Conservation (phyloP, 2,329 filamentous ascomycete species). For the Apiospora koreana region DNA sequence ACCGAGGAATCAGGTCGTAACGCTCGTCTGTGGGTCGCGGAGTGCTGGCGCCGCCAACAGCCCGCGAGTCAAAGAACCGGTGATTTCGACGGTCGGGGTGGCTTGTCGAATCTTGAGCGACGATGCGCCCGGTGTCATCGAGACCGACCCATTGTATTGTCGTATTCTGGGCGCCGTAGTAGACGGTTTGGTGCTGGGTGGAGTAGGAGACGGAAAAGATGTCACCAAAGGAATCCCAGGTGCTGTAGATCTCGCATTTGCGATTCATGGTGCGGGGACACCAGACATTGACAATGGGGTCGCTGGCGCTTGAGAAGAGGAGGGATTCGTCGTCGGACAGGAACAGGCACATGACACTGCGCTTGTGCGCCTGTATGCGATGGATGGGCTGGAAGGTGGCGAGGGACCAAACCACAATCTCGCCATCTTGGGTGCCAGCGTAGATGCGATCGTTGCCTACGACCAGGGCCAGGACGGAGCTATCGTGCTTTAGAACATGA, state of each 20-base stretch:
- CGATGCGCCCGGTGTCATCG: constrained; percentile 61
- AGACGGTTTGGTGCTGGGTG: constrained; percentile 74
- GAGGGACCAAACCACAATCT: constrained; percentile 90
- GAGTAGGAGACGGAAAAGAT: constrained; percentile 96
- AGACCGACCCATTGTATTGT: constrained; percentile 91
- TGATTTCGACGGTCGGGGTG: constrained; percentile 80
- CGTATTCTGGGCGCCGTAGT: constrained; percentile 91
- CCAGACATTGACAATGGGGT: constrained; percentile 95
- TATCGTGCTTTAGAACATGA: constrained; percentile 75
- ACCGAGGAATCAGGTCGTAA: constrained; percentile 54
- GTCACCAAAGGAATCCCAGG: constrained; percentile 88
- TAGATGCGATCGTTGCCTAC: constrained; percentile 82
- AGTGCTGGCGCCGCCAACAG: constrained; percentile 78
- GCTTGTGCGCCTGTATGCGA: constrained; percentile 84
- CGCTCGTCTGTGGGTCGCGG: constrained; percentile 68
- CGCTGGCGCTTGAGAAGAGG: constrained; percentile 90
- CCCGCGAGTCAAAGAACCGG: constrained; percentile 89
- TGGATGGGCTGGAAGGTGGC: constrained; percentile 80
- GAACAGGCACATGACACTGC: constrained; percentile 84
- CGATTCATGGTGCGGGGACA: constrained; percentile 73
- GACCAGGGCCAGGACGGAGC: constrained; percentile 79
- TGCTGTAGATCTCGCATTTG: constrained; percentile 88
- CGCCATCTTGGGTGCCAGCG: constrained; percentile 89
- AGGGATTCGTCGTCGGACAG: constrained; percentile 74
- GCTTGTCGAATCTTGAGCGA: constrained; percentile 61